Base-by-base conservation (phyloP, 2,329 filamentous ascomycete species). In the Didymella arachidicola region DNA sequence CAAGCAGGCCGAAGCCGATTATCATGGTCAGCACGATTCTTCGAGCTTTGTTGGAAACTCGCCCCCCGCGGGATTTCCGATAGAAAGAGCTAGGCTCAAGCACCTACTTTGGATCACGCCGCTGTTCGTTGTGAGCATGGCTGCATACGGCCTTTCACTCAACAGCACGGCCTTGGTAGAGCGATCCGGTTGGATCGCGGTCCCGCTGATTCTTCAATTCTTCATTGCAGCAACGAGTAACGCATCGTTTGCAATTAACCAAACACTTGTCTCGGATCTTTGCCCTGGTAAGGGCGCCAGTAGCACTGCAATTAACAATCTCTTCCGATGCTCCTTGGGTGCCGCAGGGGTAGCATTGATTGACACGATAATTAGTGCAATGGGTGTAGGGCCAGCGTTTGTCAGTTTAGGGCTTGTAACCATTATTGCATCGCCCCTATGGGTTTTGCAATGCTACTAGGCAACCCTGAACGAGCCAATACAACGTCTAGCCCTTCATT, bases 241-340 rank as follows among this genome's bases (percentile, higher is more conserved):
- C 44, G 74, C 73, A 2, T 64, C 78, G 7, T 76, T 77, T 49
- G 84, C 83, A 57, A 82, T 89, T 43, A 79, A 89, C n/a, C 86
- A 84, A 64, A 86, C 86, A 0, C 76, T 90, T 7, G 80, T 89
- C 14, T 83, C 90, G 1, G 88, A 90, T 62, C 74, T 89, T 2
- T 86, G 87, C 61, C 86, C 86, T 0, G 77, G 83, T 25, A 82
- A 83, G 1, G 86, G 86, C 0, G 86, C 86, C 0, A 88, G 86
- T 0, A 85, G 84, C 0, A 86, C 86, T 1, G 87, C 87, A 0
- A 84, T 87, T 0, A 87, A 87, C 62, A 89, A 89, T 61, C 75
- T 90, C 3, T 81, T 85, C 4, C 78, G 87, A n/a, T 89, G 87
- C 68, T 73, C 86, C 18, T 75, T 86, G 41, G 87, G 86, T 25